These are phyloP conservation scores for Physcomitrium patens DNA, from an alignment of 225 moss, liverwort and hornwort genomes.

Conservation along the genomic window DNA sequence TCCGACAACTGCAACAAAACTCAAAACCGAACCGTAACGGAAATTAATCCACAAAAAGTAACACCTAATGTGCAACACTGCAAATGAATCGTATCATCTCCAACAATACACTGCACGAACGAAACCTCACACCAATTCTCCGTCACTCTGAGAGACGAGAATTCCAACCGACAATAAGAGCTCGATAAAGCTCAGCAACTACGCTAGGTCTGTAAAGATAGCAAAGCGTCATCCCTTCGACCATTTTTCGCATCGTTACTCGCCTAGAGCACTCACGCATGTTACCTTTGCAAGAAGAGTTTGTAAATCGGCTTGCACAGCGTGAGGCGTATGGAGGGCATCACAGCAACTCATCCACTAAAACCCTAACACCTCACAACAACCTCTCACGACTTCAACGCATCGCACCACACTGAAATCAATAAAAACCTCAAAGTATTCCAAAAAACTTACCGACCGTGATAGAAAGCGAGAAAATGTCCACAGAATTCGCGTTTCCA, in stretches of 20 bases:
- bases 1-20: constrained; percentile 9
- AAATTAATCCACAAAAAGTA: neutral
- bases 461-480: neutral
- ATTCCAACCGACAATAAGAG: neutral
- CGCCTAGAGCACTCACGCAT: too few relatives aligned
- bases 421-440: neutral
- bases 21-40: neutral
- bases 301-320: neutral
- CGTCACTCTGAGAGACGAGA: neutral
- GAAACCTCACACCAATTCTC: constrained; percentile 3
- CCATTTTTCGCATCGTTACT: too few relatives aligned
- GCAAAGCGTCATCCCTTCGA: too few relatives aligned
- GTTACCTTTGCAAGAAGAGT: neutral
- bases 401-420: neutral
- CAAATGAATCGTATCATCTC: constrained; percentile 1
- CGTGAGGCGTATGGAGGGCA: neutral
- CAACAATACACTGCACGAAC: neutral
- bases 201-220: neutral
- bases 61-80: neutral
- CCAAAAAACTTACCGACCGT: constrained; percentile 26
- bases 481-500: neutral
- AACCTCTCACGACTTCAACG: neutral
- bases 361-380: constrained; percentile 27
- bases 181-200: neutral
- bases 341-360: neutral